Evolutionary conservation across 345 rosid species (phyloP), one percentile per base, ranked within the genome.

Genomic region (Aurinia saxatilis): DNA sequence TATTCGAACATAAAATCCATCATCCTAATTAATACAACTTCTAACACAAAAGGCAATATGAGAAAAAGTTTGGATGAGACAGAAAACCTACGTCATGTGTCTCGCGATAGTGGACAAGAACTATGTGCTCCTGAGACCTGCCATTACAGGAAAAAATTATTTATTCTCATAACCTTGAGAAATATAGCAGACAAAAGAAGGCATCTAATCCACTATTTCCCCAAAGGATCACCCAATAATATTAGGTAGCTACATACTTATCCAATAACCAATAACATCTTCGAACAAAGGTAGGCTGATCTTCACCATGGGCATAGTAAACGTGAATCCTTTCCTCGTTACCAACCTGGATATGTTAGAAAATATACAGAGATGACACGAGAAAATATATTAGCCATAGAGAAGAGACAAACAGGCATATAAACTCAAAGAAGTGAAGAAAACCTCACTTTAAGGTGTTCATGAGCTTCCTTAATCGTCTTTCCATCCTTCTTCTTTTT

Each of bases 191-290:
- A 31, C 25, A 17, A 41, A 48, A 40, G 25, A 49, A 30, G 19
- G 38, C 38, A 31, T 54, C 14, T 25, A 34, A 36, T 42, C 2
- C 49, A 38, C 30, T 0, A 36, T 10, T 66, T 52, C 17, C 5
- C 13, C 17, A 16, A 40, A 31, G 3, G 7, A 10, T 57, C 30
- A 69, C 12, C 10, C 6, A 27, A 42, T 65, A 38, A 34, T 54
- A 23, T 36, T 61, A 29, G 34, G 47, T 38, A 30, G 73, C 57
- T 63, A 70, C 96, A 31, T 84, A 95, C 99, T 95, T 95, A 75
- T 95, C 97, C 57, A 95, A 86, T 59, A 95, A 82, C 99, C 99
- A 95, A 63, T 95, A 95, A 82, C 97, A 90, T 78, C 99, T 81
- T 60, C 99, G 96, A 34, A 90, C 97, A 71, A 95, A 95, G 12